These are phyloP conservation scores for Nicotiana knightiana DNA, from an alignment of 257 asterid species.

Conservation along the genomic window DNA sequence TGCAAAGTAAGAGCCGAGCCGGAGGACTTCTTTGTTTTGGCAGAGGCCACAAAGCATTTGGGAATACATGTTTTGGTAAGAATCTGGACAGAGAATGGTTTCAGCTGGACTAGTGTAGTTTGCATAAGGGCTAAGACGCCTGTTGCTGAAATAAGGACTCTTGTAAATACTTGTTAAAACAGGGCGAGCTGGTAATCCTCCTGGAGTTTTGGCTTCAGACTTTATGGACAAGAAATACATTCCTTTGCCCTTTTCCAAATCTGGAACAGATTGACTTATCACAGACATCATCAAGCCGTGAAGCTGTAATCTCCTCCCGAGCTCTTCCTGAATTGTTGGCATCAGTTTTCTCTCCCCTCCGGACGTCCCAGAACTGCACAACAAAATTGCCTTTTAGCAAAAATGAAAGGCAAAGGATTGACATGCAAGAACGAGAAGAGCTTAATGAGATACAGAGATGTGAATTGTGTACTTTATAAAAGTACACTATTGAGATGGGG, in stretches of 20 bases:
- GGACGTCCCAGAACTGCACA: neutral
- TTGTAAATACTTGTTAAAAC: neutral
- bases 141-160: neutral
- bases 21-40: neutral
- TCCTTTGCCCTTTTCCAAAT: constrained; percentile 4
- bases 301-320: constrained; percentile 1
- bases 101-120: constrained; percentile 9
- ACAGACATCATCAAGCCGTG: neutral
- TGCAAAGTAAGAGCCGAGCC: neutral
- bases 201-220: constrained; percentile 7
- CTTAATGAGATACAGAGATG: neutral
- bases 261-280: constrained; percentile 9
- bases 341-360: constrained; percentile 1
- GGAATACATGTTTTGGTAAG: constrained; percentile 1
- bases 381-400: neutral
- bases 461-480: neutral
- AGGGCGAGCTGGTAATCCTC: constrained; percentile 9
- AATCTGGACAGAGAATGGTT: neutral
- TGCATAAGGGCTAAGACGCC: neutral
- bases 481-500: neutral
- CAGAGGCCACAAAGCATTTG: neutral
- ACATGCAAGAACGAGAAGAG: neutral
- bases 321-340: neutral
- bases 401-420: neutral
- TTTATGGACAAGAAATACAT: constrained; percentile 5